Evolutionary conservation across 202 grass and related monocot genomes (phyloP).

Genomic region (Bolboschoenoplectus hybrid): DNA sequence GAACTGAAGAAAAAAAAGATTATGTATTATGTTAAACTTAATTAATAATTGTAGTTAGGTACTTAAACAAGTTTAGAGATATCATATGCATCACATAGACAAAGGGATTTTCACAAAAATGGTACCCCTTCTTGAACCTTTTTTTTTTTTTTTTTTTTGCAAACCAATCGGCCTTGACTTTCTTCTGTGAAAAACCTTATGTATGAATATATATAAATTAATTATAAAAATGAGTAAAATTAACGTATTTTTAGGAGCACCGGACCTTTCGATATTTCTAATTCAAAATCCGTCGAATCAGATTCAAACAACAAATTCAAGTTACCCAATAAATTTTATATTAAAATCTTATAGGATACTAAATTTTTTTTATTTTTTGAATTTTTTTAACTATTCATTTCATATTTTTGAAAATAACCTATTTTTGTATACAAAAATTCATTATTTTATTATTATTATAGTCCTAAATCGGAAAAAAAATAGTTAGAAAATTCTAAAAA

Average conservation of each 20-base stretch:
- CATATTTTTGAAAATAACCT: no score
- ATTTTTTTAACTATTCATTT: not conserved
- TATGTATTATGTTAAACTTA: not conserved
- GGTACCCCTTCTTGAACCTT: not conserved
- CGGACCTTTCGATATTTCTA: no score
- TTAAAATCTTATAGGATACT: not conserved
- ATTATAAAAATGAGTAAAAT: no score
- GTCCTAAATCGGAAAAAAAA: no score
- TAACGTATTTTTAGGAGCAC: no score
- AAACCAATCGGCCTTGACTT: not conserved
- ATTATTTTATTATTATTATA: no score
- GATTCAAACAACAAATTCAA: no score
- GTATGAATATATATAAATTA: not conserved
- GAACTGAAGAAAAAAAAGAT: conserved; percentile 1
- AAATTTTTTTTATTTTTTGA: not conserved
- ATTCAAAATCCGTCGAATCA: no score
- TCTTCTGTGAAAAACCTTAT: not conserved
- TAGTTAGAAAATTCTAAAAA: no score
- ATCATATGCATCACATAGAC: not conserved
- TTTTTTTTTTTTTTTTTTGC: not conserved
- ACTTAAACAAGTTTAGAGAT: not conserved
- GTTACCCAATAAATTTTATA: no score
- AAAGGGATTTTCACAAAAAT: not conserved
- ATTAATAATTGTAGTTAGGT: not conserved
- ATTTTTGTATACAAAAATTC: no score